Percentiles rank a stretch among this genome's conserved stretches.
Conservation (phyloP, 305 asterid genomes). For the Ruellia speciosa region DNA sequence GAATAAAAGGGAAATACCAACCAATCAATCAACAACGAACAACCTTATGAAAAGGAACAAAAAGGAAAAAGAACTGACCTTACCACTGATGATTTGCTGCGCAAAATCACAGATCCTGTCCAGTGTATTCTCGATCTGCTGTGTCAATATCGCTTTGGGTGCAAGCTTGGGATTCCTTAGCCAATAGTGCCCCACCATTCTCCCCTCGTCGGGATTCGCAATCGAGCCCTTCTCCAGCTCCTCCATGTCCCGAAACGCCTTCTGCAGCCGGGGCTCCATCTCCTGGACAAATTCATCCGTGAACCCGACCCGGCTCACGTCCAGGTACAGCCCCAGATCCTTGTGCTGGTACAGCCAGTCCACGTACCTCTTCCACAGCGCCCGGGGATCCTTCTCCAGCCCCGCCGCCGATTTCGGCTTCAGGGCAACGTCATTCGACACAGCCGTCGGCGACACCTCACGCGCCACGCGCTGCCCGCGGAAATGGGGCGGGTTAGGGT, state of each 20-base stretch:
- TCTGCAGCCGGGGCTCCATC: slow-evolving; percentile 76
- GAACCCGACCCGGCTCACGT: slow-evolving; percentile 89
- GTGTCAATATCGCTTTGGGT: slow-evolving; percentile 52
- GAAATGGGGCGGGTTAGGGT: slow-evolving; percentile 25
- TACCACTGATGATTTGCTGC: slow-evolving; percentile 80
- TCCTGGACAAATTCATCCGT: slow-evolving; percentile 54
- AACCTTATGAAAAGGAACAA: not conserved
- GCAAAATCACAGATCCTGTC: slow-evolving; percentile 60
- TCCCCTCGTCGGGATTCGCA: slow-evolving; percentile 93
- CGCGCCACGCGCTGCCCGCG: slow-evolving; percentile 63
- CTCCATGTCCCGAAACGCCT: slow-evolving; percentile 73
- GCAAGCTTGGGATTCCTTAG: slow-evolving; percentile 72
- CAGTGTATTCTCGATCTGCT: slow-evolving; percentile 66
- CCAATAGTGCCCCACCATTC: slow-evolving; percentile 99
- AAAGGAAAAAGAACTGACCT: slow-evolving; percentile 57
- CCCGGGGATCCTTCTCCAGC: slow-evolving; percentile 53
- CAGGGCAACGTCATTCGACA: slow-evolving; percentile 26
- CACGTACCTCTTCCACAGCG: slow-evolving; percentile 74
- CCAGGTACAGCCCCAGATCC: slow-evolving; percentile 85
- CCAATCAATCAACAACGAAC: not conserved
- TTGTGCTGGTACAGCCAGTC: slow-evolving; percentile 97
- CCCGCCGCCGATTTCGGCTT: slow-evolving; percentile 21
- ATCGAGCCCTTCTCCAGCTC: slow-evolving; percentile 90
- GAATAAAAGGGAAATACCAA: too few species aligned
- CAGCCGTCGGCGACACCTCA: slow-evolving; percentile 44